A percentile compares a stretch with the other conserved stretches of the same genome.
phyloP scores from a whole-genome alignment of 768 basidiomycete genomes.

The Lepiota subincarnata region DNA sequence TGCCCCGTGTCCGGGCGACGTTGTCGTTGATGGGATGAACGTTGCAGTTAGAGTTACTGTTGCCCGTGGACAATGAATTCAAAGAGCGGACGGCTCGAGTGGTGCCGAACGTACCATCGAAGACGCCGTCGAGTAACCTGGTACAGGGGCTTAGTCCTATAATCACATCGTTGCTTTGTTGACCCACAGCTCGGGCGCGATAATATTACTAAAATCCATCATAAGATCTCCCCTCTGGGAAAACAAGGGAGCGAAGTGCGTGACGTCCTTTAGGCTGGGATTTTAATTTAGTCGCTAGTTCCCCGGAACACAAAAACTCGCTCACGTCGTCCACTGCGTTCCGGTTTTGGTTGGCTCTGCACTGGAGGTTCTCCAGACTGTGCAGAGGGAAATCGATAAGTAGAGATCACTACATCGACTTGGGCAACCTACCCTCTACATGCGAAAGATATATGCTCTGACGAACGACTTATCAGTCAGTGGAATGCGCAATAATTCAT shows the following conservation, averaged over 20 bases:
- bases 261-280: constrained; percentile 52
- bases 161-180: no score
- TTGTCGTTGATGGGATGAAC: background rate
- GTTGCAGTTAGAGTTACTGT: no score
- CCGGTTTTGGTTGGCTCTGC: constrained; percentile 56
- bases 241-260: constrained; percentile 55
- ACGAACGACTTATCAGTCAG: no score
- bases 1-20: constrained; percentile 19
- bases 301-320: background rate
- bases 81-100: no score
- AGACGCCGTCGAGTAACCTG: no score
- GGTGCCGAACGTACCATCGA: no score
- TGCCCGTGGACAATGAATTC: no score
- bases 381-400: background rate
- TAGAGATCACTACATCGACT: no score
- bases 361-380: constrained; percentile 66
- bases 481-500: no score
- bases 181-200: constrained; percentile 33
- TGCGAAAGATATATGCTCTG: no score
- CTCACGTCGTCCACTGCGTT: constrained; percentile 58
- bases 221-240: constrained; percentile 50
- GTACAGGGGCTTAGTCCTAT: background rate
- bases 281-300: no score
- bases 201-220: constrained; percentile 55
- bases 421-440: no score